These are phyloP conservation scores for Cyclotella sp. DNA, from an alignment of 108 stramenopile species.

Conservation along the genomic window DNA sequence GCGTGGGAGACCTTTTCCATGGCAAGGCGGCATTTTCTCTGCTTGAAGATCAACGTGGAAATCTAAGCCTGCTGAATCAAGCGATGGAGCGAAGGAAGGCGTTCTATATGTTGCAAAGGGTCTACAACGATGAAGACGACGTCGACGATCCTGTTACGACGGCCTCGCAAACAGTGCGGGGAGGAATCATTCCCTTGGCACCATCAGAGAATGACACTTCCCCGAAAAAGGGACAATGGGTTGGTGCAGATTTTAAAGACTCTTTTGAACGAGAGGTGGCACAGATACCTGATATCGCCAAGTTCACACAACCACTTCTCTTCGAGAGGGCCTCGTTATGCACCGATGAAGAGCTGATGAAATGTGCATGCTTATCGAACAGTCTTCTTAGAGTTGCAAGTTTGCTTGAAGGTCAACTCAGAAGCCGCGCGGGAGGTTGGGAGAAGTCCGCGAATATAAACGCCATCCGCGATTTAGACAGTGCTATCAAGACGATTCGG, in stretches of 20 bases:
- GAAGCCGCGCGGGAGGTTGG: slow-evolving; percentile 62
- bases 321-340: slow-evolving; percentile 60
- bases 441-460: slow-evolving; percentile 59
- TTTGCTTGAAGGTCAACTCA: slow-evolving; percentile 76
- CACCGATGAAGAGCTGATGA: slow-evolving; percentile 81
- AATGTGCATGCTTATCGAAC: slow-evolving; percentile 74
- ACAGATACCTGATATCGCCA: slow-evolving; percentile 62
- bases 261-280: slow-evolving; percentile 64
- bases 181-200: slow-evolving; percentile 53
- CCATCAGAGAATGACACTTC: slow-evolving; percentile 70
- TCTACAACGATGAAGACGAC: slow-evolving; percentile 79
- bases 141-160: slow-evolving; percentile 58
- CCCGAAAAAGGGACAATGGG: slow-evolving; percentile 46
- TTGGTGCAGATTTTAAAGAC: slow-evolving; percentile 63
- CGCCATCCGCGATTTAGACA: slow-evolving; percentile 70
- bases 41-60: slow-evolving; percentile 59
- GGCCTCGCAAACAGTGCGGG: slow-evolving; percentile 30
- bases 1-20: slow-evolving; percentile 53
- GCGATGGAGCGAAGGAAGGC: slow-evolving; percentile 77
- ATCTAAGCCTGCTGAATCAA: slow-evolving; percentile 49
- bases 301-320: slow-evolving; percentile 67
- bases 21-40: slow-evolving; percentile 73
- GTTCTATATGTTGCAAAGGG: slow-evolving; percentile 65
- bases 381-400: slow-evolving; percentile 78
- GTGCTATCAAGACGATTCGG: slow-evolving; percentile 83